phyloP scores from a whole-genome alignment of 1,284 basidiomycete genomes.

The Trametes hirsuta region DNA sequence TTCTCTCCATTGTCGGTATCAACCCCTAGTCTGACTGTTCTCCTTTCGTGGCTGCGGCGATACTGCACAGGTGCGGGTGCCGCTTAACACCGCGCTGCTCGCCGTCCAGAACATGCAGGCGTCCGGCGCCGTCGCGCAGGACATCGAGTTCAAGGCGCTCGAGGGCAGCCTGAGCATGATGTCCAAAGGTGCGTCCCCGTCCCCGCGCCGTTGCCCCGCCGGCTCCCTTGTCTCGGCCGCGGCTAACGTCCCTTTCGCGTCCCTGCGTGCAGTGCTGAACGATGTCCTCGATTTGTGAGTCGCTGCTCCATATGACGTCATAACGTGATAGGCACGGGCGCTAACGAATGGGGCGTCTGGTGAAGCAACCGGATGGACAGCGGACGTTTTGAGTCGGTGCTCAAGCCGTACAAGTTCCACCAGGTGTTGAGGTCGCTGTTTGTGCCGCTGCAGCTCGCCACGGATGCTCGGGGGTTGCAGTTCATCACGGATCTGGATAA shows the following conservation, averaged over 20 bases:
- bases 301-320: neutral
- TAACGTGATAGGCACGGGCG: neutral
- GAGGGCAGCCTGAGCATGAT: constrained; percentile 88
- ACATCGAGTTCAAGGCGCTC: constrained; percentile 81
- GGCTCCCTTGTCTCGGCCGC: neutral
- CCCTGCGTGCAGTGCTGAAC: constrained; percentile 65
- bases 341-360: neutral
- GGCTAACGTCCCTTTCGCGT: neutral
- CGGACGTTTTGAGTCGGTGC: constrained; percentile 75
- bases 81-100: constrained; percentile 86
- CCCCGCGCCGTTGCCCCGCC: neutral
- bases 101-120: constrained; percentile 92
- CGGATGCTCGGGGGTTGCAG: constrained; percentile 69
- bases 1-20: neutral
- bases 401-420: constrained; percentile 83
- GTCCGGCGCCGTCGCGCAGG: constrained; percentile 63
- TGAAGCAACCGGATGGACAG: constrained; percentile 71
- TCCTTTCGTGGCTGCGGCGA: constrained; percentile 9
- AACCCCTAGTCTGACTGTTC: constrained; percentile 22
- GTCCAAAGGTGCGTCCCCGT: constrained; percentile 65
- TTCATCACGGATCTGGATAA: constrained; percentile 75
- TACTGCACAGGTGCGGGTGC: constrained; percentile 78
- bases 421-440: constrained; percentile 82
- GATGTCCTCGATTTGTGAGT: constrained; percentile 85
- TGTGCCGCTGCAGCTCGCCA: constrained; percentile 75